These are phyloP conservation scores for Cetraspora pellucida DNA, from an alignment of 192 early-diverging fungal genomes.

Conservation along the genomic window DNA sequence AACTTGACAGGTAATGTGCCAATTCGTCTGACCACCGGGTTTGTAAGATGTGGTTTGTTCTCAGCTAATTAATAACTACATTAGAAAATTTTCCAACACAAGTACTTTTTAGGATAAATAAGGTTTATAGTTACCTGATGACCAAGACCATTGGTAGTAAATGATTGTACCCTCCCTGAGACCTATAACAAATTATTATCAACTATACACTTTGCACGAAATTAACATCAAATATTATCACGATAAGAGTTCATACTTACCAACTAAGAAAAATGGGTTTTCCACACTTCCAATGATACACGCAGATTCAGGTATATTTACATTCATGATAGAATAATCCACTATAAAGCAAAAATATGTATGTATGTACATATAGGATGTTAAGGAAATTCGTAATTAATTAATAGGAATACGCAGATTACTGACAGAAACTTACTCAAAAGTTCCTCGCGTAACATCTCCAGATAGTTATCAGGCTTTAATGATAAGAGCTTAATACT, in stretches of 20 bases:
- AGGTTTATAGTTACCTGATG: background rate
- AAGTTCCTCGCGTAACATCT: slow-evolving; percentile 6
- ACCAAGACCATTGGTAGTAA: slow-evolving; percentile 9
- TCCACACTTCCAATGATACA: slow-evolving; percentile 10
- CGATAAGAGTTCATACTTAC: background rate
- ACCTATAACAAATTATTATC: no score
- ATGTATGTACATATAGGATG: background rate
- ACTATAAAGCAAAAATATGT: background rate
- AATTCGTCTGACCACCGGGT: background rate
- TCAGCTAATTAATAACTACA: background rate
- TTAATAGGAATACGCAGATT: no score
- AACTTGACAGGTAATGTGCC: slow-evolving; percentile 19
- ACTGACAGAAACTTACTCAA: background rate
- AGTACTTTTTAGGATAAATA: background rate
- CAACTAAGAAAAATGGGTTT: slow-evolving; percentile 9
- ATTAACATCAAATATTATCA: background rate
- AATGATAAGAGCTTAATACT: slow-evolving; percentile 15
- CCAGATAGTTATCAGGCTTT: background rate
- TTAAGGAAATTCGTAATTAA: no score
- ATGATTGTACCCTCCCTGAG: background rate
- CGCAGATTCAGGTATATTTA: slow-evolving; percentile 19
- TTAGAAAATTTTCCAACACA: background rate
- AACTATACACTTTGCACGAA: background rate
- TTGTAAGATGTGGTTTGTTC: background rate
- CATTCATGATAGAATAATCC: background rate